These are phyloP conservation scores for Tagetes erecta DNA, from an alignment of 129 eudicot genomes.

Conservation along the genomic window DNA sequence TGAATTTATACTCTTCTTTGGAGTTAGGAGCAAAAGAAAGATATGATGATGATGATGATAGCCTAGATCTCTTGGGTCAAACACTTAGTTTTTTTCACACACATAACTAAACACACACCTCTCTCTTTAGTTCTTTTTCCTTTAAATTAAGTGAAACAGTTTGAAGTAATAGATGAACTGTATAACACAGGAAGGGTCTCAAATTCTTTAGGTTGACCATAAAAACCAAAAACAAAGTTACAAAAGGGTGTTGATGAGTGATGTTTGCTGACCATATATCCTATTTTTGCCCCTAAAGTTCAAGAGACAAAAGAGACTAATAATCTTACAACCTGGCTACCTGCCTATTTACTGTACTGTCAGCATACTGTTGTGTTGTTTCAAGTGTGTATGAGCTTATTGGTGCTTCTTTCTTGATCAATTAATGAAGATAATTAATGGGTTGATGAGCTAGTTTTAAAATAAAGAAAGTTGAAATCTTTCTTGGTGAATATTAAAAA, in stretches of 20 bases:
- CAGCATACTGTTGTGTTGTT: conserved; percentile 35
- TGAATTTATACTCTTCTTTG: conserved; percentile 41
- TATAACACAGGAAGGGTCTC: conserved; percentile 20
- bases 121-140: conserved; percentile 6
- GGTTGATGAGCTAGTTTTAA: conserved; percentile 10
- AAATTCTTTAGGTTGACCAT: conserved; percentile 26
- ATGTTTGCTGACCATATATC: conserved; percentile 21
- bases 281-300: conserved; percentile 23
- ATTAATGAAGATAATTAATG: conserved; percentile 18
- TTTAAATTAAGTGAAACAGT: conserved; percentile 33
- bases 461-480: conserved; percentile 11
- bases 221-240: conserved; percentile 38
- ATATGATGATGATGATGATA: conserved; percentile 26
- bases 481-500: background rate
- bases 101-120: background rate
- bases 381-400: conserved; percentile 29
- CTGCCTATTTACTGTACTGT: conserved; percentile 35
- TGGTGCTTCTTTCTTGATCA: conserved; percentile 31
- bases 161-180: conserved; percentile 29
- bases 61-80: conserved; percentile 49
- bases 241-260: conserved; percentile 39
- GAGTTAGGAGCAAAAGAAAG: conserved; percentile 32
- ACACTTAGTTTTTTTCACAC: conserved; percentile 19
- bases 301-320: conserved; percentile 38
- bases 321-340: conserved; percentile 24